These are phyloP conservation scores for Didymellaceae sp. DNA, from an alignment of 2,329 filamentous ascomycete genomes.

Conservation along the genomic window DNA sequence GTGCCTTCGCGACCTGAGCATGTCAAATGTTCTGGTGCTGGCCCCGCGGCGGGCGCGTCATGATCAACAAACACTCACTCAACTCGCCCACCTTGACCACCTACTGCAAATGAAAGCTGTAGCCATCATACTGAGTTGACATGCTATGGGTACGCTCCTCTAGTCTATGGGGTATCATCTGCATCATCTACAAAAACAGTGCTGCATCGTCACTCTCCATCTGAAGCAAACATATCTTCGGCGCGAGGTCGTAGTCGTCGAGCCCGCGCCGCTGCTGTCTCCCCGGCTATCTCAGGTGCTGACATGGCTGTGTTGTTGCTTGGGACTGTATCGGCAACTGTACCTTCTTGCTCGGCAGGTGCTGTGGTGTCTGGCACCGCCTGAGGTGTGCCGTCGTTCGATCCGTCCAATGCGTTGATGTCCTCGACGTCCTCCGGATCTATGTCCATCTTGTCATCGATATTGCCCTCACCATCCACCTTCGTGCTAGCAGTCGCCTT, in stretches of 20 bases:
- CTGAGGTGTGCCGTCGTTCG: constrained; percentile 11
- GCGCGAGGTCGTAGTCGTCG: constrained; percentile 44
- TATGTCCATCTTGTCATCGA: constrained; percentile 28
- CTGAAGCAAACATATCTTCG: constrained; percentile 50
- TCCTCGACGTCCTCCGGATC: constrained; percentile 21
- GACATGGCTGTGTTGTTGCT: not conserved
- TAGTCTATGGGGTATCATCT: constrained; percentile 24
- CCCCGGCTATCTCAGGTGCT: constrained; percentile 30
- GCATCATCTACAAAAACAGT: constrained; percentile 1
- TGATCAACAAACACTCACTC: constrained; percentile 13
- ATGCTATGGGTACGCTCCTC: not conserved
- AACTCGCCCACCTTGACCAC: not conserved
- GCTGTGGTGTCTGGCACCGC: not conserved
- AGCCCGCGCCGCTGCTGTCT: constrained; percentile 46
- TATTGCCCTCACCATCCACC: constrained; percentile 20
- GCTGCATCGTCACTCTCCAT: constrained; percentile 29
- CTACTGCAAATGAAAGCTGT: not conserved
- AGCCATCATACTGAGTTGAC: not conserved
- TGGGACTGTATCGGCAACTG: not conserved
- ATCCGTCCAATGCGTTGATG: constrained; percentile 6
- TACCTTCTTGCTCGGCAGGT: constrained; percentile 3
- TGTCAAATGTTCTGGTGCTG: constrained; percentile 3
- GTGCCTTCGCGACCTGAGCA: constrained; percentile 6
- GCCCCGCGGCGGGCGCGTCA: constrained; percentile 9
- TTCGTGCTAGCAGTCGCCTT: constrained; percentile 16